These are phyloP conservation scores for Candida albicans DNA, from an alignment of 1,139 yeast species.

Conservation along the genomic window DNA sequence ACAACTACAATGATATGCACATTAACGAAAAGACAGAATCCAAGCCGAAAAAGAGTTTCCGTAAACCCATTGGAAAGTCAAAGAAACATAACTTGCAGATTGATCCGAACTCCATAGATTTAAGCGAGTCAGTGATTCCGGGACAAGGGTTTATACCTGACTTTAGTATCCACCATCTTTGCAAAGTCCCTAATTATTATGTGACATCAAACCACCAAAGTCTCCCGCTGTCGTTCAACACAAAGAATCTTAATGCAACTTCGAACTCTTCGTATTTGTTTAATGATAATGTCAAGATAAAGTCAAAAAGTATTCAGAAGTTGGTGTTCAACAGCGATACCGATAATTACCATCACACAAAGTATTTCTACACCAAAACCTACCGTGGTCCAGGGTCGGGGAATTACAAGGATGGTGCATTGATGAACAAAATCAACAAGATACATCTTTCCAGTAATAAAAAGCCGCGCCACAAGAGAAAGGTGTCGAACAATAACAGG, in stretches of 20 bases:
- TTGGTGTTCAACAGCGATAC: slow-evolving; percentile 37
- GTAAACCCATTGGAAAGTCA: slow-evolving; percentile 33
- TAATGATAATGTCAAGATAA: slow-evolving; percentile 22
- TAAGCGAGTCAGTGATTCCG: slow-evolving; percentile 42
- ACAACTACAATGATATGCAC: slow-evolving; percentile 27
- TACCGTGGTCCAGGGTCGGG: slow-evolving; percentile 52
- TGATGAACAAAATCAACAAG: slow-evolving; percentile 41
- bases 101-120: slow-evolving; percentile 43
- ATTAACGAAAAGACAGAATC: slow-evolving; percentile 16
- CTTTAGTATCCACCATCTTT: slow-evolving; percentile 40
- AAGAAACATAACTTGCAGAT: slow-evolving; percentile 33
- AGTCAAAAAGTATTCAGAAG: slow-evolving; percentile 37
- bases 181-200: slow-evolving; percentile 48
- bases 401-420: slow-evolving; percentile 47
- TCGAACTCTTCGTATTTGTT: slow-evolving; percentile 26
- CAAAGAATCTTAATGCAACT: slow-evolving; percentile 19
- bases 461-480: slow-evolving; percentile 17
- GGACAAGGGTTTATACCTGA: slow-evolving; percentile 50
- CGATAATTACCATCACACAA: slow-evolving; percentile 35
- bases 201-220: slow-evolving; percentile 29
- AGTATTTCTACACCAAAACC: slow-evolving; percentile 41
- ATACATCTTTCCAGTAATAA: slow-evolving; percentile 24
- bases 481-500: slow-evolving; percentile 20
- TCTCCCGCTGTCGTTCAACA: slow-evolving; percentile 17
- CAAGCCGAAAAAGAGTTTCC: slow-evolving; percentile 13